phyloP scores from a whole-genome alignment of 2,329 filamentous ascomycete genomes.

The Arthrocladium fulminans region DNA sequence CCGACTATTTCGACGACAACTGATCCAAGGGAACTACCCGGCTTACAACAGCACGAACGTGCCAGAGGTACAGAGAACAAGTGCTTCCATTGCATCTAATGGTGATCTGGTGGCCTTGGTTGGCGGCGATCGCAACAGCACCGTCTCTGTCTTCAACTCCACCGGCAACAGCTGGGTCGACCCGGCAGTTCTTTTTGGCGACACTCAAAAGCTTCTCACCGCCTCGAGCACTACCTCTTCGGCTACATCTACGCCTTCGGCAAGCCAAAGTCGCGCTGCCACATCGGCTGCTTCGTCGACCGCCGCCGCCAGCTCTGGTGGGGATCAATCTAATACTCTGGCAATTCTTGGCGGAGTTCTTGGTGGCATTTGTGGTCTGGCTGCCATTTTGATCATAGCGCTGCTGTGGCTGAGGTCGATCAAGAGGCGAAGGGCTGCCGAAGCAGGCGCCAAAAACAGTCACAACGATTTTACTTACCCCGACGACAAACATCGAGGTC shows the following conservation, averaged over 20 bases:
- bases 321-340: constrained; percentile 25
- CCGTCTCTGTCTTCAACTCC: constrained; percentile 69
- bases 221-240: constrained; percentile 22
- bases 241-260: constrained; percentile 22
- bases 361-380: constrained; percentile 68
- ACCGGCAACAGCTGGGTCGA: constrained; percentile 71
- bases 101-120: constrained; percentile 64
- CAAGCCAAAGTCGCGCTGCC: constrained; percentile 24
- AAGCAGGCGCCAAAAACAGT: constrained; percentile 34
- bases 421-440: constrained; percentile 43
- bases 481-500: constrained; percentile 39
- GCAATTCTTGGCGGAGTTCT: constrained; percentile 73
- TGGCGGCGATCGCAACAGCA: constrained; percentile 60
- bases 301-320: constrained; percentile 28
- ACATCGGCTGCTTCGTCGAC: constrained; percentile 26
- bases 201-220: constrained; percentile 30
- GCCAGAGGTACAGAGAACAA: constrained; percentile 54
- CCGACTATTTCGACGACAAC: neutral
- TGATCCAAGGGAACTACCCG: constrained; percentile 51
- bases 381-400: constrained; percentile 60
- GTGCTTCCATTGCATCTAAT: constrained; percentile 61
- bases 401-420: constrained; percentile 59
- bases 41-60: constrained; percentile 67
- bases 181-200: constrained; percentile 53
- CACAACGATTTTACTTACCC: constrained; percentile 39